Conservation (phyloP, 2,329 filamentous ascomycete species). For the Fusarium multiceps region DNA sequence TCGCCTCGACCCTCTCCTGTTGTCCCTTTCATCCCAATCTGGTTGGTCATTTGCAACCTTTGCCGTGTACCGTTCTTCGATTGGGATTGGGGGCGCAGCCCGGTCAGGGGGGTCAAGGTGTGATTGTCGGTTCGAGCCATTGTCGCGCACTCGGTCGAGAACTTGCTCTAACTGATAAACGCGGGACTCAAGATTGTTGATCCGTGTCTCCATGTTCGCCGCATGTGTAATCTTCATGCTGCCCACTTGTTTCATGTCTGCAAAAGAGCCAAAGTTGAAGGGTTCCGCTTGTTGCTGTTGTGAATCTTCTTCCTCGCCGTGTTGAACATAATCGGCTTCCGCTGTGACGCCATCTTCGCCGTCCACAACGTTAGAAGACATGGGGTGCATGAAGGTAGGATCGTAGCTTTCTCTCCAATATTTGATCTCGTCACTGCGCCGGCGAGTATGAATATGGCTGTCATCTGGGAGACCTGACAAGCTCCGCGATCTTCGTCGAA, state of each 20-base stretch:
- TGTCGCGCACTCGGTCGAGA: constrained; percentile 62
- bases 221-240: constrained; percentile 69
- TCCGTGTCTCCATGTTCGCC: constrained; percentile 64
- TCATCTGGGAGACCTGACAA: constrained; percentile 64
- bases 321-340: constrained; percentile 49
- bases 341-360: constrained; percentile 47
- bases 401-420: constrained; percentile 73
- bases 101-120: constrained; percentile 46
- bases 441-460: constrained; percentile 53
- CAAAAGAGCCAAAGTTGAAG: constrained; percentile 65
- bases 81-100: constrained; percentile 42
- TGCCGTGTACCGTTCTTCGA: constrained; percentile 25
- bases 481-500: constrained; percentile 68
- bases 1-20: constrained; percentile 25
- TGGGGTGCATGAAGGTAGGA: constrained; percentile 61
- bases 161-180: constrained; percentile 65
- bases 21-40: constrained; percentile 1
- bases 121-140: constrained; percentile 55
- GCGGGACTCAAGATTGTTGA: constrained; percentile 63
- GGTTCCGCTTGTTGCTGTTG: constrained; percentile 59
- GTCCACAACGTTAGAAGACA: constrained; percentile 60
- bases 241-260: constrained; percentile 58
- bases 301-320: constrained; percentile 47
- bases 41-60: not conserved
- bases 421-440: constrained; percentile 72